These are phyloP conservation scores for Lunularia cruciata DNA, from an alignment of 225 moss, liverwort and hornwort genomes.

Conservation along the genomic window DNA sequence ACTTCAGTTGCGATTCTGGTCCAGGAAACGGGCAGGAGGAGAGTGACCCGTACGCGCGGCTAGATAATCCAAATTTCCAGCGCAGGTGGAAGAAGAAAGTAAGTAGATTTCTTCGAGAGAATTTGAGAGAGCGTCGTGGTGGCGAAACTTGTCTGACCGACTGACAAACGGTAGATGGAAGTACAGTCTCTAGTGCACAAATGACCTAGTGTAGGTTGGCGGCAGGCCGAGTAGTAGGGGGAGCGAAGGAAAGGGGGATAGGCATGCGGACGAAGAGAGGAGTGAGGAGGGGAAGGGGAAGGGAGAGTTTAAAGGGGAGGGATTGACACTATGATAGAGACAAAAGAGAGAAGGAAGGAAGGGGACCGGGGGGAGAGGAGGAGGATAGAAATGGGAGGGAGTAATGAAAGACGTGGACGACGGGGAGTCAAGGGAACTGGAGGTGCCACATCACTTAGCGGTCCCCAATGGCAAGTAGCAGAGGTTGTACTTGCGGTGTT, in stretches of 20 bases:
- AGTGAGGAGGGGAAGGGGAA: background rate
- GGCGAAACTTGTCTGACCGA: background rate
- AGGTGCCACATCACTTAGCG: conserved; percentile 17
- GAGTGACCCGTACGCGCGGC: no score
- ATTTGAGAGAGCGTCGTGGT: no score
- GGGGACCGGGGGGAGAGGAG: background rate
- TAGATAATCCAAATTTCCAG: no score
- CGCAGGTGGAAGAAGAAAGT: no score
- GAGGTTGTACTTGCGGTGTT: background rate
- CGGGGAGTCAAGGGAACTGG: conserved; percentile 23
- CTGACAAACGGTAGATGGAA: background rate
- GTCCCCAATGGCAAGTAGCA: conserved; percentile 13
- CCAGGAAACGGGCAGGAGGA: no score
- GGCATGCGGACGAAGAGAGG: background rate
- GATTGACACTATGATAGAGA: background rate
- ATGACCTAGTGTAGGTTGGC: background rate
- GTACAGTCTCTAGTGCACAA: background rate
- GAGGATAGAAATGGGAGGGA: background rate
- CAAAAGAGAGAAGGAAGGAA: background rate
- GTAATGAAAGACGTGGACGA: conserved; percentile 29
- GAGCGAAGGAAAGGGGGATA: background rate
- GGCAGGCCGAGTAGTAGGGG: background rate
- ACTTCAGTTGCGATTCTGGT: no score
- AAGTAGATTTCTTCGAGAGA: no score
- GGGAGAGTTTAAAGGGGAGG: background rate